A percentile compares a stretch with the other conserved stretches of the same genome.
phyloP scores from a whole-genome alignment of 176 grass and related monocot species.

The Bolboschoenus planiculmis region DNA sequence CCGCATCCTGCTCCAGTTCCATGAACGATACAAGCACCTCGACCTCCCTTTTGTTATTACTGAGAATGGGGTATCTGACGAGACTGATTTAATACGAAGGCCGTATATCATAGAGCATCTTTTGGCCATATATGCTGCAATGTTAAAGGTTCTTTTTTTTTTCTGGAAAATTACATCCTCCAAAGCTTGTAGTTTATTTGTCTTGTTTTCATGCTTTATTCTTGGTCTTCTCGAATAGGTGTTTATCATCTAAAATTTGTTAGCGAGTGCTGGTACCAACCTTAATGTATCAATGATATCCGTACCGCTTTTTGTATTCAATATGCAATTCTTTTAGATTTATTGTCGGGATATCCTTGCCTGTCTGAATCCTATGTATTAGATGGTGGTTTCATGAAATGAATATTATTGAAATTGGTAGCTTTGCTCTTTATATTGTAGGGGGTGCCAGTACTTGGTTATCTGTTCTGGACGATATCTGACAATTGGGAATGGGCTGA shows the following conservation, averaged over 20 bases:
- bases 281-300: background rate
- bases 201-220: conserved; percentile 7
- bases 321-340: background rate
- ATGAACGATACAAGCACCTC: conserved; percentile 74
- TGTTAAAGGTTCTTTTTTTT: conserved; percentile 49
- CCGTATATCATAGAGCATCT: conserved; percentile 93
- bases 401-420: background rate
- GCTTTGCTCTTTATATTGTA: conserved; percentile 30
- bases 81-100: conserved; percentile 78
- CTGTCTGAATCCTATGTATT: background rate
- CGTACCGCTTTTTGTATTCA: background rate
- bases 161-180: background rate
- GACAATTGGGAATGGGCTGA: conserved; percentile 99
- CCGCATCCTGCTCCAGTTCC: conserved; percentile 65
- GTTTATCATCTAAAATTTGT: background rate
- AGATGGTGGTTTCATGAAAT: background rate
- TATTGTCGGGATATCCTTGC: background rate
- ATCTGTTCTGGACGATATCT: conserved; percentile 94
- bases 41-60: conserved; percentile 82
- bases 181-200: background rate
- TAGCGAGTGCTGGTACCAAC: background rate
- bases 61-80: conserved; percentile 97
- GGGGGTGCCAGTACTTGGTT: conserved; percentile 87
- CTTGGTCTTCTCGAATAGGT: background rate
- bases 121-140: conserved; percentile 69